Conservation (phyloP, 2,329 filamentous ascomycete species). For the Zasmidium cellare region DNA sequence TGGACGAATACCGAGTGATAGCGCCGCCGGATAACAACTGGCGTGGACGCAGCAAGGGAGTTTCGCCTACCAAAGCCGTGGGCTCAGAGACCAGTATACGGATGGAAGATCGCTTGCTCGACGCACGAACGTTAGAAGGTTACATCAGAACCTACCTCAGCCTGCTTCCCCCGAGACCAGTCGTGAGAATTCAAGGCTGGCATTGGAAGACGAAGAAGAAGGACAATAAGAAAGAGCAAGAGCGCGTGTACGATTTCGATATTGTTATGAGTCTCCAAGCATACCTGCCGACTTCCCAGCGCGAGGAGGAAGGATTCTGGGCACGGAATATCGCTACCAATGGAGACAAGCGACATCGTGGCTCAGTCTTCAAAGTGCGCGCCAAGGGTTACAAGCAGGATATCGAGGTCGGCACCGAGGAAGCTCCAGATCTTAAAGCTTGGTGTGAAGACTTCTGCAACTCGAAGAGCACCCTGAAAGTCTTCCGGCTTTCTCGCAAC, state of each 20-base stretch:
- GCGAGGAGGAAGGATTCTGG: conserved; percentile 26
- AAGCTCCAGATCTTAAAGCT: conserved; percentile 48
- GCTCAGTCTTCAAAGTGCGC: conserved; percentile 57
- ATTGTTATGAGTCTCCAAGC: conserved; percentile 23
- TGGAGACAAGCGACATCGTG: conserved; percentile 63
- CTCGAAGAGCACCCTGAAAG: conserved; percentile 58
- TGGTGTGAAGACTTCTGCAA: conserved; percentile 71
- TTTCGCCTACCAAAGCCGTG: conserved; percentile 12
- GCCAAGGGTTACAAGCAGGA: conserved; percentile 49
- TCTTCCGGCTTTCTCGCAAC: conserved; percentile 42
- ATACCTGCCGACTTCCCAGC: conserved; percentile 15
- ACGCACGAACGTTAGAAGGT: conserved; percentile 21
- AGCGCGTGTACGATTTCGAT: conserved; percentile 29
- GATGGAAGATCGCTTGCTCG: conserved; percentile 29
- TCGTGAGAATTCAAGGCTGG: conserved; percentile 28
- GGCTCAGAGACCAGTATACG: conserved; percentile 27
- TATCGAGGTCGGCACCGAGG: conserved; percentile 45
- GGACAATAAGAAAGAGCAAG: conserved; percentile 31
- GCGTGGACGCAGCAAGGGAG: conserved; percentile 6
- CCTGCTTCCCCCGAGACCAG: conserved; percentile 22
- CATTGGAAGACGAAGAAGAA: conserved; percentile 26
- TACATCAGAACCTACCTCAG: conserved; percentile 29
- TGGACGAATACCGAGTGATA: conserved; percentile 22
- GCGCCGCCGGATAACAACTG: conserved; percentile 9
- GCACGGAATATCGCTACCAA: conserved; percentile 52